Evolutionary conservation across 2,329 filamentous ascomycete species (phyloP).

Genomic region (Aplosporella prunicola): DNA sequence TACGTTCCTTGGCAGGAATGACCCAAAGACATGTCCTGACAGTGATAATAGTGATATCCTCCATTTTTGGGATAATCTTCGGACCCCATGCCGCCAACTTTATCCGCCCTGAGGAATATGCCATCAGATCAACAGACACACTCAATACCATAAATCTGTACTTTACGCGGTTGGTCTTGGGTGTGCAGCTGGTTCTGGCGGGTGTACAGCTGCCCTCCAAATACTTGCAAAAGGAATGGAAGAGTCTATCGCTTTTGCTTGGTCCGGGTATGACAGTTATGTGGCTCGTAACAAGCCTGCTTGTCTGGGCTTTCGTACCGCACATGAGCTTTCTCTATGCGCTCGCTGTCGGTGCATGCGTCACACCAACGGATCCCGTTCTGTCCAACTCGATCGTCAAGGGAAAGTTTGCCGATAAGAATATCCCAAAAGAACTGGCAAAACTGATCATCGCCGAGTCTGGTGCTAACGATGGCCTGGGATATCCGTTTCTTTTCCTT

Average conservation of each 20-base stretch:
- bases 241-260: constrained; percentile 61
- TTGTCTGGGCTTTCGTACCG: constrained; percentile 70
- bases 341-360: constrained; percentile 69
- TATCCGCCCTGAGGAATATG: constrained; percentile 65
- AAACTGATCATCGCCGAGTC: constrained; percentile 60
- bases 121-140: constrained; percentile 43
- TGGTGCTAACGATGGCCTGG: constrained; percentile 80
- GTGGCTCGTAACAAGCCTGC: constrained; percentile 73
- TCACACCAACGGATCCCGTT: constrained; percentile 88
- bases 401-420: constrained; percentile 85
- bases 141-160: constrained; percentile 68
- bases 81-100: constrained; percentile 70
- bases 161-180: constrained; percentile 79
- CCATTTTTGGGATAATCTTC: constrained; percentile 68
- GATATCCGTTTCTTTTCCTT: constrained; percentile 81
- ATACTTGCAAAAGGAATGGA: constrained; percentile 73
- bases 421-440: constrained; percentile 73
- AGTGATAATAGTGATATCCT: constrained; percentile 86
- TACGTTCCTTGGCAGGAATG: constrained; percentile 37
- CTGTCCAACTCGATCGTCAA: constrained; percentile 86
- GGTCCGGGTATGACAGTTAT: constrained; percentile 78
- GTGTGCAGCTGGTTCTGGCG: constrained; percentile 81
- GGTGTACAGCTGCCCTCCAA: constrained; percentile 79
- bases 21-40: constrained; percentile 1
- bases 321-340: constrained; percentile 66